These are phyloP conservation scores for Sanghuangporus sanghuang DNA, from an alignment of 1,284 basidiomycete genomes.

Conservation along the genomic window DNA sequence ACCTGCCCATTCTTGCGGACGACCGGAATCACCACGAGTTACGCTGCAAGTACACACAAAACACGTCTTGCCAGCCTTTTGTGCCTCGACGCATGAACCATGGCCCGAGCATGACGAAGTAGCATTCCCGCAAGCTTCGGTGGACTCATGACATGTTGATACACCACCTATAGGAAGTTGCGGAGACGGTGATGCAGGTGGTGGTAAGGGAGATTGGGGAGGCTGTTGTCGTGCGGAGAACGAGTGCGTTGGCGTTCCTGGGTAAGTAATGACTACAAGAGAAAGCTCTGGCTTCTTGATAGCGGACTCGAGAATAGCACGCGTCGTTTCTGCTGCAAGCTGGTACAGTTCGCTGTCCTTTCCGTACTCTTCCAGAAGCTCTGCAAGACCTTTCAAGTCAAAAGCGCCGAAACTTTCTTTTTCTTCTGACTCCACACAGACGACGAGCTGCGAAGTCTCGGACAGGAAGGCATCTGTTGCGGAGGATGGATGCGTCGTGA, in stretches of 20 bases:
- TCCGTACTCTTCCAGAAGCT: slow-evolving; percentile 30
- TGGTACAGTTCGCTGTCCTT: slow-evolving; percentile 48
- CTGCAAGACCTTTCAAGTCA: slow-evolving; percentile 39
- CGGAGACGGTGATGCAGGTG: slow-evolving; percentile 33
- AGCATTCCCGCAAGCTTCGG: slow-evolving; percentile 50
- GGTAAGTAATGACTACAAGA: slow-evolving; percentile 50
- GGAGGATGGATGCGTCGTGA: slow-evolving; percentile 32
- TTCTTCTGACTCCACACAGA: slow-evolving; percentile 44
- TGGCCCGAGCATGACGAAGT: slow-evolving; percentile 67
- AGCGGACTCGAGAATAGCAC: slow-evolving; percentile 37
- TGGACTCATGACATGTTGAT: slow-evolving; percentile 58
- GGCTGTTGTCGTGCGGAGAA: slow-evolving; percentile 34
- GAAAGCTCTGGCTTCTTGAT: slow-evolving; percentile 34
- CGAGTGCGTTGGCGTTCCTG: slow-evolving; percentile 21
- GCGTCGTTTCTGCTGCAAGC: slow-evolving; percentile 38
- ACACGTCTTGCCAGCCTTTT: slow-evolving; percentile 61
- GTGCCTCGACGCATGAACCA: slow-evolving; percentile 57
- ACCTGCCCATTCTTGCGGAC: slow-evolving; percentile 67
- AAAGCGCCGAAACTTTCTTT: slow-evolving; percentile 52
- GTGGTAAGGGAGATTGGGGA: slow-evolving; percentile 50
- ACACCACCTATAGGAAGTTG: slow-evolving; percentile 53
- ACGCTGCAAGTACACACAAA: slow-evolving; percentile 65
- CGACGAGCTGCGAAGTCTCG: slow-evolving; percentile 39
- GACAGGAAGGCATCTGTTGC: slow-evolving; percentile 36
- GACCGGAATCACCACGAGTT: slow-evolving; percentile 44